phyloP scores from a whole-genome alignment of 2,329 filamentous ascomycete species.

The Hirsutella minnesotensis region DNA sequence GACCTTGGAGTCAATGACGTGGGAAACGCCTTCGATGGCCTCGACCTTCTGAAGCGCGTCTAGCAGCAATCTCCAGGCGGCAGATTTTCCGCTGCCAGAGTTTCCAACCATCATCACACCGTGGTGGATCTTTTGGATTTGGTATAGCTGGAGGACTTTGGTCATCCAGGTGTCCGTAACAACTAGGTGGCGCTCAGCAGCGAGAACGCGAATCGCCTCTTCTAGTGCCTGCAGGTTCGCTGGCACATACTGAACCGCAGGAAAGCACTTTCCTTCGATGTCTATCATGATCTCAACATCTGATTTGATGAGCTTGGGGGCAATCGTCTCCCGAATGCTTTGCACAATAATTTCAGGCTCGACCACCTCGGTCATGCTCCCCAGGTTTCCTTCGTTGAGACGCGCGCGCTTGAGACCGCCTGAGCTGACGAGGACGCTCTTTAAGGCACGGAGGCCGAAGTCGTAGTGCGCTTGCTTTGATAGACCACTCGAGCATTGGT shows the following conservation, averaged over 20 bases:
- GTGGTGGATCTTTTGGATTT: slow-evolving; percentile 95
- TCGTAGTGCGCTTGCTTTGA: slow-evolving; percentile 99
- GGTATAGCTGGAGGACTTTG: slow-evolving; percentile 91
- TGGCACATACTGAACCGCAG: slow-evolving; percentile 83
- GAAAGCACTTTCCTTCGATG: slow-evolving; percentile 81
- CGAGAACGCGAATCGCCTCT: slow-evolving; percentile 69
- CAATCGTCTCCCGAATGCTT: slow-evolving; percentile 95
- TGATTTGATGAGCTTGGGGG: slow-evolving; percentile 85
- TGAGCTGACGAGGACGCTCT: slow-evolving; percentile 97
- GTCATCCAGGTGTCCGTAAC: slow-evolving; percentile 95
- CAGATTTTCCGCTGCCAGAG: slow-evolving; percentile 94
- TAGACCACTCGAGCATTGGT: slow-evolving; percentile 67
- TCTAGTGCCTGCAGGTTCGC: slow-evolving; percentile 74
- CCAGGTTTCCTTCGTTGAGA: slow-evolving; percentile 45
- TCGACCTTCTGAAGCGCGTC: slow-evolving; percentile 87
- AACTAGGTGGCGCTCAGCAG: slow-evolving; percentile 74
- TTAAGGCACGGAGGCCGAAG: slow-evolving; percentile 92
- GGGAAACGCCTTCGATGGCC: slow-evolving; percentile 82
- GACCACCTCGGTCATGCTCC: slow-evolving; percentile 55
- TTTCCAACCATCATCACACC: slow-evolving; percentile 99
- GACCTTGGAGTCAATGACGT: slow-evolving; percentile 98
- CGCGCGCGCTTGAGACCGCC: slow-evolving; percentile 87
- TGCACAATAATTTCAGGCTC: slow-evolving; percentile 98
- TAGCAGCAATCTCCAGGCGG: slow-evolving; percentile 84
- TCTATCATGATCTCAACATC: slow-evolving; percentile 81